Base-by-base conservation (phyloP, 345 rosid genomes). In the Hibiscus trionum region DNA sequence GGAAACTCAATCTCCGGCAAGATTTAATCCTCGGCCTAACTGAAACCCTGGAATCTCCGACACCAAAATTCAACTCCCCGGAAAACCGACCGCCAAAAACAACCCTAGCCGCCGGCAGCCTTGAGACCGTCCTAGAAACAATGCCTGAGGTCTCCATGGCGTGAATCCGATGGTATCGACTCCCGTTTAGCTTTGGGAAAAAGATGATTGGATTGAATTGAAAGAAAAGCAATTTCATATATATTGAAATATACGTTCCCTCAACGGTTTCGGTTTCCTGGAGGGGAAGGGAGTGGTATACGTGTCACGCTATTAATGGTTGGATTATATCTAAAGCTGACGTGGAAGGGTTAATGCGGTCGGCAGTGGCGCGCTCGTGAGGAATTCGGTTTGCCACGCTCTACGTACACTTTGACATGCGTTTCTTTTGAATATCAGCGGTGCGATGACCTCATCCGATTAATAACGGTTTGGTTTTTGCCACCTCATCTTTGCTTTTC, bases 91-190 rank as follows among this genome's bases (percentile, higher is more conserved):
- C 4, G 5, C 59, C 21, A 27, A 39, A 62, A 33, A 21, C 60
- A 19, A 53, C 19, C 68, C 42, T 39, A 27, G 71, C 21, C 15
- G 63, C 56, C 47, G 76, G 35, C 3, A 63, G 39, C 50, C 62
- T 27, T 63, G 37, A 44, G 39, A 37, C 52, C n/a, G 55, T 31
- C 63, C 42, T 37, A 44, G 6, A 53, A 73, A 55, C 71, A 14
- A 64, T 26, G 27, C 71, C 33, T 1, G 71, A 52, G 39, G 63
- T 29, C 42, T 53, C 76, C 76, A 73, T 73, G 56, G 57, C 31
- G 5, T 31, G 60, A 68, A 68, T 29, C 72, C 1, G 60, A 52
- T n/a, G 72, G 57, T 47, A 21, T 16, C 11, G 55, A 47, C 27
- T 26, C 70, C 14, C 14, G 19, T 46, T 64, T 44, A 21, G 55